Percentiles rank a stretch among this genome's conserved stretches.
Conservation (phyloP, 345 rosid genomes). For the Stellera chamaejasme region DNA sequence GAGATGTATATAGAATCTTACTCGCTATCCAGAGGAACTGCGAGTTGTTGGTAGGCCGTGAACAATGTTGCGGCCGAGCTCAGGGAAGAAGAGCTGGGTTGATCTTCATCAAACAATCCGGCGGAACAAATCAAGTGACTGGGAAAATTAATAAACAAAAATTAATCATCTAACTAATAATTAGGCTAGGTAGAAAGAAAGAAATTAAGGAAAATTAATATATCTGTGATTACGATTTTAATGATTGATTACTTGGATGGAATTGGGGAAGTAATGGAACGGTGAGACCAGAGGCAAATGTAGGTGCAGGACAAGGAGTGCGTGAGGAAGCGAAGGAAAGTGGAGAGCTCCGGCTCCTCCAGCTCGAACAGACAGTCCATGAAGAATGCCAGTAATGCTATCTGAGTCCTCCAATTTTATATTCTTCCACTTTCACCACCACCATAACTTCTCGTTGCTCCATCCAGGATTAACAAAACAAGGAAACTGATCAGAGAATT, state of each 20-base stretch:
- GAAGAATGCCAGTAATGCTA: neutral
- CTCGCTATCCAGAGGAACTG: constrained; percentile 29
- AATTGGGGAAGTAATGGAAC: constrained; percentile 13
- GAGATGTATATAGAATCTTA: no score
- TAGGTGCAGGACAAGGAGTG: constrained; percentile 44
- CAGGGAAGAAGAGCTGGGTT: constrained; percentile 36
- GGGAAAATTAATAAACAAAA: constrained; percentile 13
- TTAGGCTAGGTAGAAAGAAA: neutral
- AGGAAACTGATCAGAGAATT: neutral
- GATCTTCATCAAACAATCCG: constrained; percentile 43
- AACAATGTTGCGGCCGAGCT: constrained; percentile 38
- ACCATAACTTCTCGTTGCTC: no score
- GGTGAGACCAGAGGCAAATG: constrained; percentile 55
- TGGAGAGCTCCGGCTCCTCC: constrained; percentile 29
- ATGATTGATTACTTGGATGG: constrained; percentile 29
- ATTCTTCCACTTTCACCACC: no score
- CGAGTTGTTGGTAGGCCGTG: constrained; percentile 31
- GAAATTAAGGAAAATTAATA: neutral
- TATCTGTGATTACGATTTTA: no score
- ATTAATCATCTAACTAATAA: neutral
- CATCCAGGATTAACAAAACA: neutral
- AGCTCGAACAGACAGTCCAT: constrained; percentile 53
- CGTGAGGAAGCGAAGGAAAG: constrained; percentile 34
- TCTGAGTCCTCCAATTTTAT: no score
- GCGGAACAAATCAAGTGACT: constrained; percentile 46